phyloP scores from a whole-genome alignment of 2,329 filamentous ascomycete genomes.

The Penicillium sp. region DNA sequence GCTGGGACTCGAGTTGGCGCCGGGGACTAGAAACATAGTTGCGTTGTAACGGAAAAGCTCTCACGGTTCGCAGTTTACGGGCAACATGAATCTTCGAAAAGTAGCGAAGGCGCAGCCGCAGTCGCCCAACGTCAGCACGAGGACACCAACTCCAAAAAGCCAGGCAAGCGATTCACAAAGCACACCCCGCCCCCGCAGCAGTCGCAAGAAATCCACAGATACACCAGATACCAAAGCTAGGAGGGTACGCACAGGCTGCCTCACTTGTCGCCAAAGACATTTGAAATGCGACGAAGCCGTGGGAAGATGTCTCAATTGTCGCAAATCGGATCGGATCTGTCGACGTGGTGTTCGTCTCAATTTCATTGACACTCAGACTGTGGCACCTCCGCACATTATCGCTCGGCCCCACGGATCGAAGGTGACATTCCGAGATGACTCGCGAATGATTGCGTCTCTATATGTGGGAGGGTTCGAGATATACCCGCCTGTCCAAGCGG shows the following conservation, averaged over 20 bases:
- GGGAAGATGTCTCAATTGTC: constrained; percentile 71
- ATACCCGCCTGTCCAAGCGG: constrained; percentile 60
- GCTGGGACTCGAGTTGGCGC: constrained; percentile 13
- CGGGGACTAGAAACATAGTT: constrained; percentile 16
- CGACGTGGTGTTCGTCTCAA: constrained; percentile 84
- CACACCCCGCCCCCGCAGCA: constrained; percentile 11
- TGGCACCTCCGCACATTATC: constrained; percentile 61
- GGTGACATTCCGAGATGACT: constrained; percentile 85
- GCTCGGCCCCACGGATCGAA: constrained; percentile 62
- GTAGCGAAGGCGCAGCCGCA: constrained; percentile 13
- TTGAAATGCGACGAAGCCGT: constrained; percentile 82
- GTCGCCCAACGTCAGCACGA: constrained; percentile 9
- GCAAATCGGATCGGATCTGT: constrained; percentile 81
- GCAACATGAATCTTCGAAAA: constrained; percentile 20
- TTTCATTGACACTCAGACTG: constrained; percentile 80
- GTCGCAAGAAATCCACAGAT: constrained; percentile 24
- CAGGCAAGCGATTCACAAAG: constrained; percentile 17
- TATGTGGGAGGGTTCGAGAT: constrained; percentile 75
- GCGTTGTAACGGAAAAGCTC: neutral
- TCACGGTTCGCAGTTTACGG: neutral
- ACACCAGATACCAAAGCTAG: constrained; percentile 62
- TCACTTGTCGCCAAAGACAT: constrained; percentile 86
- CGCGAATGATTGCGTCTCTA: constrained; percentile 82
- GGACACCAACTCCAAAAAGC: constrained; percentile 15
- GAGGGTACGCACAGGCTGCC: constrained; percentile 81